Conservation (phyloP, 306 rosid genomes). For the Argentina anserina region DNA sequence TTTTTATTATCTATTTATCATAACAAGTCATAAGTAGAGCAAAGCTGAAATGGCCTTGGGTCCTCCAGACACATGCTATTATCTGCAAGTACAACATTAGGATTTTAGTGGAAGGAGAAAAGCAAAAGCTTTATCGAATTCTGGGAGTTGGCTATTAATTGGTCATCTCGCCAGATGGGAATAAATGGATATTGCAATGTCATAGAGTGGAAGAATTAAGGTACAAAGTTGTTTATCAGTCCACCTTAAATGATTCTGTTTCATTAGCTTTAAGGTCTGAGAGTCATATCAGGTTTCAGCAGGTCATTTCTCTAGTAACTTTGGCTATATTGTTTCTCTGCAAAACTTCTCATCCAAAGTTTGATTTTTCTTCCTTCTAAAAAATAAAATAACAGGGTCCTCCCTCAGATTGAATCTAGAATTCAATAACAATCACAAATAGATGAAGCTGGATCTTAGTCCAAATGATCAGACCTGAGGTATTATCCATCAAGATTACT, state of each 20-base stretch:
- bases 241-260: background rate
- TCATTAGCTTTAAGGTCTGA: background rate
- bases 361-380: background rate
- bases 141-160: background rate
- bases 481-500: background rate
- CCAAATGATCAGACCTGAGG: background rate
- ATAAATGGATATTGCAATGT: too few species aligned
- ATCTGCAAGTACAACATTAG: background rate
- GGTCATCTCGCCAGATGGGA: background rate
- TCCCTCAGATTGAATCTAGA: background rate
- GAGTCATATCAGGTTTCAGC: background rate
- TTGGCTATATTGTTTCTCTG: background rate
- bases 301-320: background rate
- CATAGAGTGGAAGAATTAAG: background rate
- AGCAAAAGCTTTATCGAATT: background rate
- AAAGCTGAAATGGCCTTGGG: background rate
- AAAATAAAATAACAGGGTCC: background rate
- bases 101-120: too few species aligned
- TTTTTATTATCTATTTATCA: background rate
- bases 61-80: background rate
- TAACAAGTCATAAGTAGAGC: background rate
- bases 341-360: background rate
- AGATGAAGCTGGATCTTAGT: background rate
- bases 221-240: too few species aligned
- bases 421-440: background rate